Percentiles rank a stretch among this genome's conserved stretches.
These are phyloP conservation scores for Pyricularia sp. DNA, from an alignment of 2,329 filamentous ascomycete species.

Conservation along the genomic window DNA sequence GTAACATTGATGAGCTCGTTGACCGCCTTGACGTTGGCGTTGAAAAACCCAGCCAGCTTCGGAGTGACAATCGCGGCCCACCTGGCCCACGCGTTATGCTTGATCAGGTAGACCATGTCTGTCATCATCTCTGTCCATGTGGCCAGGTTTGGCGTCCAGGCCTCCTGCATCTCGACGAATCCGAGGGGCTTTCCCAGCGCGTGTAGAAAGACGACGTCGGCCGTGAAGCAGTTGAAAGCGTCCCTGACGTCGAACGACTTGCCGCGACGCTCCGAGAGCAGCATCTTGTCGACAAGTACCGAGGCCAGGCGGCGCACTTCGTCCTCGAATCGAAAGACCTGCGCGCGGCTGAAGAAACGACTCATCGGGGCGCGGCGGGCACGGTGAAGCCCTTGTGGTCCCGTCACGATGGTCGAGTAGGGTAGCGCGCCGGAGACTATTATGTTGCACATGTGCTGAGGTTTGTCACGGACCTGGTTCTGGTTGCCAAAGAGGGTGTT, in stretches of 20 bases:
- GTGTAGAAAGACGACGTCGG: conserved; percentile 18
- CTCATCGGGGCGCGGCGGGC: conserved; percentile 10
- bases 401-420: conserved; percentile 9
- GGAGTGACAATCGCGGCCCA: conserved; percentile 14
- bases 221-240: conserved; percentile 10
- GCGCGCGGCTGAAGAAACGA: conserved; percentile 12
- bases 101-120: conserved; percentile 8
- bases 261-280: conserved; percentile 7
- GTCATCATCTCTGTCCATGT: conserved; percentile 16
- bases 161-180: conserved; percentile 11
- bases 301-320: conserved; percentile 8
- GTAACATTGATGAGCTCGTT: conserved; percentile 8
- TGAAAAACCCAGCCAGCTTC: conserved; percentile 11
- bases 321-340: conserved; percentile 10
- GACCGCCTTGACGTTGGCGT: conserved; percentile 7
- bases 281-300: conserved; percentile 8
- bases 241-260: conserved; percentile 4
- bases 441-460: background rate
- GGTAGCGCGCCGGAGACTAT: conserved; percentile 5
- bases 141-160: conserved; percentile 20
- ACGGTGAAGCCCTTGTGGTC: conserved; percentile 11
- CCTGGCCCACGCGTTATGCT: conserved; percentile 16
- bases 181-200: conserved; percentile 12
- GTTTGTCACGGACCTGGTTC: conserved; percentile 7
- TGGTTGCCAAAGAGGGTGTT: conserved; percentile 11